phyloP scores from a whole-genome alignment of 2,329 filamentous ascomycete species.

The Trichophyton schoenleinii region DNA sequence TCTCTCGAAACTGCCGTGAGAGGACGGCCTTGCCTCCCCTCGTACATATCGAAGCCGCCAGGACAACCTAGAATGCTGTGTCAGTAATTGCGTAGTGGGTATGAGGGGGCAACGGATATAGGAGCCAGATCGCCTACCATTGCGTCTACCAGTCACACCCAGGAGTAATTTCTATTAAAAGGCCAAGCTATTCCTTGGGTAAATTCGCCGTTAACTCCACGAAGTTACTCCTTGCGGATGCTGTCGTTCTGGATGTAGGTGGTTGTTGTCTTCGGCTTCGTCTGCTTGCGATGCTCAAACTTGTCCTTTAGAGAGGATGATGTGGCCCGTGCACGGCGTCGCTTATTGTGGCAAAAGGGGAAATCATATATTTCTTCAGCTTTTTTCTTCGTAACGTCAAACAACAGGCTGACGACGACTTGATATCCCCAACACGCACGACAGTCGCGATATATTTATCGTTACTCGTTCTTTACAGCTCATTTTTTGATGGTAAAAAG shows the following conservation, averaged over 20 bases:
- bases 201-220: background rate
- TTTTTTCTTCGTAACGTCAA: background rate
- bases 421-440: background rate
- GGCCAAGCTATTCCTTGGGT: background rate
- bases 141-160: slow-evolving; percentile 4
- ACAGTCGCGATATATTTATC: background rate
- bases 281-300: background rate
- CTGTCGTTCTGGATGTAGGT: background rate
- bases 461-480: background rate
- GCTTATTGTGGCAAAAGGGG: slow-evolving; percentile 1
- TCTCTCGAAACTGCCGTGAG: slow-evolving; percentile 94
- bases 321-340: slow-evolving; percentile 9
- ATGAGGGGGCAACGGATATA: slow-evolving; percentile 6
- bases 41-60: slow-evolving; percentile 97
- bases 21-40: slow-evolving; percentile 96
- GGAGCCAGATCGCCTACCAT: slow-evolving; percentile 20
- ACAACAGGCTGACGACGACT: background rate
- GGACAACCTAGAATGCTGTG: slow-evolving; percentile 59
- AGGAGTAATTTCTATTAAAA: background rate
- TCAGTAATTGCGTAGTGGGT: slow-evolving; percentile 6
- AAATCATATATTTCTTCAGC: background rate
- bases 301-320: background rate
- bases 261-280: background rate
- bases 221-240: no score
- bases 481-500: no score